These are phyloP conservation scores for Candida palmyrensis DNA, from an alignment of 805 yeast genomes.

Conservation along the genomic window DNA sequence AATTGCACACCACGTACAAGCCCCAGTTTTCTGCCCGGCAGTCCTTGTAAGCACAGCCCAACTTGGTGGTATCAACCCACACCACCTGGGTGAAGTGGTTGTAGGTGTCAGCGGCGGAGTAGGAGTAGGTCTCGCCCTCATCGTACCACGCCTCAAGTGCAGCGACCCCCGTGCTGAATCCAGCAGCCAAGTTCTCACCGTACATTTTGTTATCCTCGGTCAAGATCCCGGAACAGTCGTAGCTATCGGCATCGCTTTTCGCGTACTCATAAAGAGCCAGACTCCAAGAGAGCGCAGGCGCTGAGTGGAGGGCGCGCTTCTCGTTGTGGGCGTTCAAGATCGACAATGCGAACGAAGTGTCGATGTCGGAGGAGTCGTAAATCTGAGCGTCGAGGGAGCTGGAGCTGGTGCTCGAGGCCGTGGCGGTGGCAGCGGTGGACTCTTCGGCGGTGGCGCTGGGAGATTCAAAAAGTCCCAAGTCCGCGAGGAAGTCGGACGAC, in stretches of 20 bases:
- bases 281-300: slow-evolving; percentile 52
- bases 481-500: no score
- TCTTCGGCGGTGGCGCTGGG: no score
- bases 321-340: slow-evolving; percentile 60
- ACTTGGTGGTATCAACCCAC: slow-evolving; percentile 56
- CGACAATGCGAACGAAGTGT: slow-evolving; percentile 31
- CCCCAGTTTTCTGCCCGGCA: slow-evolving; percentile 47
- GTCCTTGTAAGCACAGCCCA: slow-evolving; percentile 70
- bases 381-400: slow-evolving; percentile 7
- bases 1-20: slow-evolving; percentile 68
- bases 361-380: slow-evolving; percentile 10
- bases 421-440: slow-evolving; percentile 3
- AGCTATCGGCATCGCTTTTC: slow-evolving; percentile 36
- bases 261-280: slow-evolving; percentile 50
- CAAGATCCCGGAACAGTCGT: slow-evolving; percentile 42
- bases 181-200: slow-evolving; percentile 40
- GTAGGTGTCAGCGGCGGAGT: slow-evolving; percentile 29
- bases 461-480: no score
- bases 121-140: slow-evolving; percentile 28
- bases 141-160: slow-evolving; percentile 38
- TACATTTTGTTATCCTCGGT: slow-evolving; percentile 33
- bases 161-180: slow-evolving; percentile 23
- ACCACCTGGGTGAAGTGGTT: slow-evolving; percentile 76
- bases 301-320: slow-evolving; percentile 51
- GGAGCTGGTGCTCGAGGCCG: slow-evolving; percentile 7